Percentiles rank a stretch among this genome's conserved stretches.
Conservation (phyloP, 2,329 filamentous ascomycete genomes). For the Aspergillus fijiensis region DNA sequence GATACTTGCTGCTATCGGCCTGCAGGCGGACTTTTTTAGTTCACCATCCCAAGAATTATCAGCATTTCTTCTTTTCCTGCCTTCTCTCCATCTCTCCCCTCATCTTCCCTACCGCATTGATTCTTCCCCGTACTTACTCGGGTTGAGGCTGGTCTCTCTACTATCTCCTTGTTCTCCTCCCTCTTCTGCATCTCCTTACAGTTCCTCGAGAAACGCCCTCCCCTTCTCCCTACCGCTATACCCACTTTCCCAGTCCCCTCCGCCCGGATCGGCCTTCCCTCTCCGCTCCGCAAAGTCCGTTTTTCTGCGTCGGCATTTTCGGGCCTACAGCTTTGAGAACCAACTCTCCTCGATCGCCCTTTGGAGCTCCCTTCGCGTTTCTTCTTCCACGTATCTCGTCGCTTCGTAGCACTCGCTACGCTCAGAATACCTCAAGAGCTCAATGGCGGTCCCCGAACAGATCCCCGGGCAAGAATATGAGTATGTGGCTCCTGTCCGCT, state of each 20-base stretch:
- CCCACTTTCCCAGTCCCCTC: neutral
- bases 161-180: slow-evolving; percentile 10
- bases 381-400: slow-evolving; percentile 12
- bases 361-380: neutral
- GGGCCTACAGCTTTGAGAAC: slow-evolving; percentile 9
- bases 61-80: slow-evolving; percentile 4
- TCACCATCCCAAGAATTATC: slow-evolving; percentile 14
- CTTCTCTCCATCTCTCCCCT: slow-evolving; percentile 6
- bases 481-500: slow-evolving; percentile 33
- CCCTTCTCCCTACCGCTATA: neutral
- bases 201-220: neutral
- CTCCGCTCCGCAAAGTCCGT: slow-evolving; percentile 20
- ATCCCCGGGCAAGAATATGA: slow-evolving; percentile 47
- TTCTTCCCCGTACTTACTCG: neutral
- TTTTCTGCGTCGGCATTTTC: slow-evolving; percentile 20
- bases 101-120: slow-evolving; percentile 6
- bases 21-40: slow-evolving; percentile 5
- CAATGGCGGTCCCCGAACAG: slow-evolving; percentile 44
- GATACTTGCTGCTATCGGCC: neutral
- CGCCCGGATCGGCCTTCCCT: slow-evolving; percentile 12
- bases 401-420: slow-evolving; percentile 34
- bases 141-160: neutral
- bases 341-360: slow-evolving; percentile 4
- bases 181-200: slow-evolving; percentile 4
- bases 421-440: slow-evolving; percentile 35